Conservation (phyloP, 2,329 filamentous ascomycete species). For the Coniochaeta ligniaria region DNA sequence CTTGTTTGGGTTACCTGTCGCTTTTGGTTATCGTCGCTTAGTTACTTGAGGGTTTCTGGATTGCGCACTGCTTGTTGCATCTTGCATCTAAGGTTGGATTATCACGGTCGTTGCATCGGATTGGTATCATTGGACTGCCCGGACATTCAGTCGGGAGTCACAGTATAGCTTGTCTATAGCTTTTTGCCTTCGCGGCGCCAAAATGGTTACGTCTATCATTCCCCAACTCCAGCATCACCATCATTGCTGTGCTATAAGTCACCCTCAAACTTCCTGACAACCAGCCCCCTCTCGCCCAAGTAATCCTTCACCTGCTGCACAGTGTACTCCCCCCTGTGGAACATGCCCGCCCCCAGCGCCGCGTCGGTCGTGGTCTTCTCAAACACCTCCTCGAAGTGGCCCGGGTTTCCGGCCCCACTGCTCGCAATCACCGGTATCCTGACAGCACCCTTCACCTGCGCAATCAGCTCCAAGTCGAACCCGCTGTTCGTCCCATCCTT, state of each 20-base stretch:
- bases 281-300: slow-evolving; percentile 60
- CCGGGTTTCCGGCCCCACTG: slow-evolving; percentile 81
- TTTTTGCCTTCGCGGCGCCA: background rate
- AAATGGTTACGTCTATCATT: background rate
- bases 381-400: slow-evolving; percentile 89
- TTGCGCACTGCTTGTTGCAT: background rate
- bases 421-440: slow-evolving; percentile 93
- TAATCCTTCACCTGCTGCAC: slow-evolving; percentile 90
- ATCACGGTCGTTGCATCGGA: background rate
- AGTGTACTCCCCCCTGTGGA: slow-evolving; percentile 91
- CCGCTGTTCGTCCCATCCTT: slow-evolving; percentile 91
- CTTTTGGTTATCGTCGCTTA: background rate
- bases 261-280: slow-evolving; percentile 73
- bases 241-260: slow-evolving; percentile 21
- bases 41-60: slow-evolving; percentile 1
- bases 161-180: background rate
- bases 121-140: background rate
- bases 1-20: background rate
- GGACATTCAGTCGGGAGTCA: background rate
- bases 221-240: background rate
- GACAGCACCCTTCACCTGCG: slow-evolving; percentile 78
- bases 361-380: slow-evolving; percentile 80
- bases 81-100: background rate
- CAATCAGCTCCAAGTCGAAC: slow-evolving; percentile 88
- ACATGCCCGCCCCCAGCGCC: slow-evolving; percentile 93